Base-by-base conservation (phyloP, 179 eudicot species). In the Silene coronaria region DNA sequence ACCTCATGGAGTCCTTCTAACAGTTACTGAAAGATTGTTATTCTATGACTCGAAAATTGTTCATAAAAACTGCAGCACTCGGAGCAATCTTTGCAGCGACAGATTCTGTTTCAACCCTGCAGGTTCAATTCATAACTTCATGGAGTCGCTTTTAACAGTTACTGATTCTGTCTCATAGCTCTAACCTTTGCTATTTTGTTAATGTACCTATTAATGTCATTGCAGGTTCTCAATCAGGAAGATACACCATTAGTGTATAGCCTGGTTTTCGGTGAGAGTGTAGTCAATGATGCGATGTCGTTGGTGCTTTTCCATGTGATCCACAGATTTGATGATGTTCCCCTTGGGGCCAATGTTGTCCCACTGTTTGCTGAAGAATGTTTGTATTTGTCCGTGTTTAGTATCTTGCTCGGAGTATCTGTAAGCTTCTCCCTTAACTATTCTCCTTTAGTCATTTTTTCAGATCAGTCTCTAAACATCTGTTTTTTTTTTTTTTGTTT, bases 71-170 rank as follows among this genome's bases (percentile, higher is more conserved):
- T 81, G 81, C 85, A 87, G 96, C 90, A 16, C 84, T 90, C 73
- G 96, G 96, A 75, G 92, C 91, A 58, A 89, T 90, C 42, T 85
- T 90, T 70, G 86, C 96, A 64, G 92, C 96, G 21, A 87, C 92
- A 24, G 96, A 90, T 81, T 88, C 96, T 26, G 92, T 90, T 70
- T 86, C 89, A 86, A 87, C 90, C 72, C 84, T 88, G 87, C 92
- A 90, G 32, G 32, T 28, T 28, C 1, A 90, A 91, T 90, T 79
- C 38, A 38, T 26, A 38, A 69, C n/a, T n/a, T n/a, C n/a, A n/a
- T n/a, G n/a, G n/a, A n/a, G n/a, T n/a, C n/a, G n/a, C n/a, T n/a
- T n/a, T n/a, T n/a, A n/a, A n/a, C n/a, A n/a, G n/a, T n/a, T n/a
- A n/a, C n/a, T n/a, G n/a, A n/a, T n/a, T 27, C 14, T 66, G 72